Conservation (phyloP, 306 rosid genomes). For the Adenanthera pavonina region DNA sequence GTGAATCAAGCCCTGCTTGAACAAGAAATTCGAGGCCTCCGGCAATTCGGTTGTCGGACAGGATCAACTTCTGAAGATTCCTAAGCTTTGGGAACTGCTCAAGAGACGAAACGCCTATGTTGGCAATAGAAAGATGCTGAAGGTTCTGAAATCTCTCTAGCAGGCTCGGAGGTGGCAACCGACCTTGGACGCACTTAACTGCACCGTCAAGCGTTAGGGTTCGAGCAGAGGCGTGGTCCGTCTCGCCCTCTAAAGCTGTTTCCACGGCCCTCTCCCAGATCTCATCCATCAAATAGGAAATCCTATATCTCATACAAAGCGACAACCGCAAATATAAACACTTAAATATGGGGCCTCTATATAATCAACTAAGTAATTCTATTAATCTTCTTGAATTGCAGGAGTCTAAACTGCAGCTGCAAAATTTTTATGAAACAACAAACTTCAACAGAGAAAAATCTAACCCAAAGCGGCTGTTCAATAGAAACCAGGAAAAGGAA, state of each 20-base stretch:
- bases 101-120: constrained; percentile 83
- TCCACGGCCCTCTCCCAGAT: constrained; percentile 97
- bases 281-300: constrained; percentile 85
- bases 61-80: constrained; percentile 74
- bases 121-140: constrained; percentile 88
- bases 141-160: constrained; percentile 84
- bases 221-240: constrained; percentile 68
- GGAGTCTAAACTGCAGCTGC: constrained; percentile 16
- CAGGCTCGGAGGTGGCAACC: constrained; percentile 80
- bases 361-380: background rate
- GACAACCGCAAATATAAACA: background rate
- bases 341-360: background rate
- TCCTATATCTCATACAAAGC: constrained; percentile 64
- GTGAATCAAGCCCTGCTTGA: constrained; percentile 81
- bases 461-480: constrained; percentile 22
- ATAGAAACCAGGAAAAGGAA: constrained; percentile 25
- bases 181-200: constrained; percentile 86
- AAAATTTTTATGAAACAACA: background rate
- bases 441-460: background rate
- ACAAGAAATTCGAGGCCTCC: constrained; percentile 81
- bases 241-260: constrained; percentile 85
- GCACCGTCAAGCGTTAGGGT: constrained; percentile 90
- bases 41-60: constrained; percentile 88
- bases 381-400: background rate
- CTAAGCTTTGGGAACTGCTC: constrained; percentile 86